Evolutionary conservation across 768 basidiomycete species (phyloP).

Genomic region (Collybiopsis luxurians): DNA sequence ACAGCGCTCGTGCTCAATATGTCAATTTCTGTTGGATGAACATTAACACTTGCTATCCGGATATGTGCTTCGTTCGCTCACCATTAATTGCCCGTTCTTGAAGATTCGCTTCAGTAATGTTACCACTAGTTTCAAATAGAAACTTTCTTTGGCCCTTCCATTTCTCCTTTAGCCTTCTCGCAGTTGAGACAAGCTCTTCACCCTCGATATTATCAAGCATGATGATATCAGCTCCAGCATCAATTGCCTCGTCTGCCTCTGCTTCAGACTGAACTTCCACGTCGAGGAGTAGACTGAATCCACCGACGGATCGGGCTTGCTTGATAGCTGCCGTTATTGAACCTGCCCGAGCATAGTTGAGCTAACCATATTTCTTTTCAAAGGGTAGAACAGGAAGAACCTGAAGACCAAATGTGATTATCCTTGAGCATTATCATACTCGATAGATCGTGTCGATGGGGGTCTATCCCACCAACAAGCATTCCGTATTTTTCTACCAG

Average conservation of each 20-base stretch:
- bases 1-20: slow-evolving; percentile 90
- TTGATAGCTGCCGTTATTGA: slow-evolving; percentile 88
- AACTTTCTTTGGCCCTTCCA: slow-evolving; percentile 85
- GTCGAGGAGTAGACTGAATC: slow-evolving; percentile 88
- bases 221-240: slow-evolving; percentile 90
- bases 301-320: slow-evolving; percentile 84
- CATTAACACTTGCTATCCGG: neutral
- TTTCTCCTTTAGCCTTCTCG: slow-evolving; percentile 68
- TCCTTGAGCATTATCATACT: slow-evolving; percentile 99
- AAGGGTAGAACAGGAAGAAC: slow-evolving; percentile 35
- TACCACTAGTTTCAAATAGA: slow-evolving; percentile 91
- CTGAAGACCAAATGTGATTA: slow-evolving; percentile 98
- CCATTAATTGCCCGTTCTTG: slow-evolving; percentile 80
- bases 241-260: slow-evolving; percentile 96
- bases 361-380: slow-evolving; percentile 5
- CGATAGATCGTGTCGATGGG: slow-evolving; percentile 94
- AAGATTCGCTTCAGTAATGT: slow-evolving; percentile 87
- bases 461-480: slow-evolving; percentile 95
- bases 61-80: slow-evolving; percentile 29
- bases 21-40: slow-evolving; percentile 72
- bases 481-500: slow-evolving; percentile 98
- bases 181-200: slow-evolving; percentile 61
- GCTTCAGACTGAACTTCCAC: slow-evolving; percentile 88
- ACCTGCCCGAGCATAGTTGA: slow-evolving; percentile 38
- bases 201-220: slow-evolving; percentile 97